A percentile compares a stretch with the other conserved stretches of the same genome.
phyloP scores from a whole-genome alignment of 148 eudicot species.

The Salicornia ramosissima region DNA sequence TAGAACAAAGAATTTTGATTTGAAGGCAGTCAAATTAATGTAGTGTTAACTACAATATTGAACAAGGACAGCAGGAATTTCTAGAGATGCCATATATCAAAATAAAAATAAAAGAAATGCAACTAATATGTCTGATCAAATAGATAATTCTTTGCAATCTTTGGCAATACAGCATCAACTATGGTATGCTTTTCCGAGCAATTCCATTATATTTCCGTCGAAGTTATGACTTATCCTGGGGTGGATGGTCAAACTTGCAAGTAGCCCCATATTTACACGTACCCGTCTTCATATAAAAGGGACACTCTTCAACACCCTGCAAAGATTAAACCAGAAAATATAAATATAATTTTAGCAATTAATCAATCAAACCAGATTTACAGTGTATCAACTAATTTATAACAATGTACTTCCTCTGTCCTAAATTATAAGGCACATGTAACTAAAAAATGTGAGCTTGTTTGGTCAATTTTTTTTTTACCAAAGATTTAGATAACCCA shows the following conservation, averaged over 20 bases:
- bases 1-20: neutral
- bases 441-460: no score
- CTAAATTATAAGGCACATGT: neutral
- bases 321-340: neutral
- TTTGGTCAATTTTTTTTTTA: no score
- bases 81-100: no score
- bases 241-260: constrained; percentile 97
- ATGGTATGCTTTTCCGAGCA: constrained; percentile 29
- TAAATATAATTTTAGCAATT: neutral
- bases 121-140: no score
- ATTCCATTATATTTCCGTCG: no score
- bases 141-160: no score
- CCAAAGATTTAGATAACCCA: no score
- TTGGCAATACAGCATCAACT: no score
- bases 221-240: constrained; percentile 86
- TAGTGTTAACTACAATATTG: no score
- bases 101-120: no score
- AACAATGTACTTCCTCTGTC: no score
- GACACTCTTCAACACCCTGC: constrained; percentile 71
- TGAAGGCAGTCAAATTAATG: neutral
- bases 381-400: no score
- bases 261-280: constrained; percentile 75
- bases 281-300: constrained; percentile 94
- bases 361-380: neutral
- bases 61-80: neutral